phyloP scores from a whole-genome alignment of 2,329 filamentous ascomycete species.

The Fusarium sp. region DNA sequence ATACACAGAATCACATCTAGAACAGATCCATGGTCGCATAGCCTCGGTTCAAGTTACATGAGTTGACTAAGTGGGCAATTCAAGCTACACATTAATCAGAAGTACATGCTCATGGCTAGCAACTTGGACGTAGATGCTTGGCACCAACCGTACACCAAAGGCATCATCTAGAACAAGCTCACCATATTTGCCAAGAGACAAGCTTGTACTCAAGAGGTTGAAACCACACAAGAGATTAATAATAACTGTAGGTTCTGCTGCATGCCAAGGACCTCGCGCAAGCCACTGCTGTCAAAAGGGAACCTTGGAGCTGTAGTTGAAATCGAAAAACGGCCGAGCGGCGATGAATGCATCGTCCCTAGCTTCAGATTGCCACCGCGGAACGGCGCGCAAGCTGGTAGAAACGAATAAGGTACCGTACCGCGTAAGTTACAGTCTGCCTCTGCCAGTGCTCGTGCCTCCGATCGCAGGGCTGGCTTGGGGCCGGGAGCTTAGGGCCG shows the following conservation, averaged over 20 bases:
- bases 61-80: not conserved
- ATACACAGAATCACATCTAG: not conserved
- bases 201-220: not conserved
- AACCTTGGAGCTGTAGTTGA: not conserved
- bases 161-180: not conserved
- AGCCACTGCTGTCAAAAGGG: constrained; percentile 21
- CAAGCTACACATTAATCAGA: not conserved
- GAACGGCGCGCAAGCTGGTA: constrained; percentile 26
- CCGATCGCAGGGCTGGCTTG: constrained; percentile 13
- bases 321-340: constrained; percentile 12
- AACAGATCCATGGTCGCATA: too few relatives aligned
- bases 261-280: not conserved
- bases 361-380: constrained; percentile 22
- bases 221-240: not conserved
- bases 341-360: not conserved
- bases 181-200: not conserved
- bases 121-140: not conserved
- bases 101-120: not conserved
- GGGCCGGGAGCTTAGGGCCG: too few relatives aligned
- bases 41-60: not conserved
- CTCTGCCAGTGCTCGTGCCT: not conserved
- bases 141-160: not conserved
- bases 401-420: constrained; percentile 1
- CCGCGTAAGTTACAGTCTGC: not conserved
- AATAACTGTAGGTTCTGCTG: not conserved